Evolutionary conservation across 306 rosid species (phyloP), one percentile per base, ranked within the genome.

Genomic region (Cicer judaicum): DNA sequence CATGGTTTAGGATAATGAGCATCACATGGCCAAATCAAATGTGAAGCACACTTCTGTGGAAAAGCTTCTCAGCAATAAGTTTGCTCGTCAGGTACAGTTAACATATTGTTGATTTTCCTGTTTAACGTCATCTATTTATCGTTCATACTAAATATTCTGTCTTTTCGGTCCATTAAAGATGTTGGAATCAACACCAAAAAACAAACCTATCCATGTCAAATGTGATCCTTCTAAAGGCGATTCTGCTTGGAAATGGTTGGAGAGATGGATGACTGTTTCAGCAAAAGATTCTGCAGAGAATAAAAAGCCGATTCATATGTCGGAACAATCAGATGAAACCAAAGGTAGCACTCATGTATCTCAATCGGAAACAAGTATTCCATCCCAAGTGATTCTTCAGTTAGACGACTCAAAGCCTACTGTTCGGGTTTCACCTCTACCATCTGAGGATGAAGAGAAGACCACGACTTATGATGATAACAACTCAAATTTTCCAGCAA

Each of bases 211-310:
- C 82, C 80, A 72, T 72, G 84, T 92, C 48, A 90, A 88, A 83
- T 92, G 99, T 34, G 91, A 86, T 74, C 91, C 98, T 78, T 87
- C 88, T 44, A 92, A 95, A 83, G 75, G 84, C 7, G 92, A 90
- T 76, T 90, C 99, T 80, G 93, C 93, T 65, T 95, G 98, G 99
- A 86, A 83, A 72, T 95, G 99, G 99, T 77, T 95, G 89, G 99
- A 95, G 88, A 91, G 93, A 73, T 95, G 99, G 99, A 89, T 88
- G 88, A 69, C 92, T 68, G 89, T 83, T 43, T 79, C 93, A 64
- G 71, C 91, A 9, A 64, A 46, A 63, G 86, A 83, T 77, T 42
- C 68, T 75, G 81, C 65, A 10, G 87, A 86, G 77, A 24, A 74
- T 29, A 77, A 76, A 44, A 73, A 85, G 34, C 63, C 68, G 41